Evolutionary conservation across 2,329 filamentous ascomycete genomes (phyloP), one percentile per base, ranked within the genome.

Genomic region (Colletotrichum eleusines): DNA sequence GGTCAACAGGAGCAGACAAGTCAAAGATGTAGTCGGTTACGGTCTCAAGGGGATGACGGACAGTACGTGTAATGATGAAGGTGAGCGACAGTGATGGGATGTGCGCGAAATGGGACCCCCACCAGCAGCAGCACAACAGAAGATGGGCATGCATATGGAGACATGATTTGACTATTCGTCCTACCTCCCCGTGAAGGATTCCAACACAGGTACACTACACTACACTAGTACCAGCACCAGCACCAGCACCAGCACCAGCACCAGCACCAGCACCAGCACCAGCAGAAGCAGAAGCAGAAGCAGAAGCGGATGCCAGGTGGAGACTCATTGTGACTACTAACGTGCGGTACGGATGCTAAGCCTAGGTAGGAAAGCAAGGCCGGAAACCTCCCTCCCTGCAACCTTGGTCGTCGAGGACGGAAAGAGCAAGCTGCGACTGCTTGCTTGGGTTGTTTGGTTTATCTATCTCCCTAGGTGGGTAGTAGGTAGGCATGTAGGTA

Each of bases 61-160:
- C 48, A n/a, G 63, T 58, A 61, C 40, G 57, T 70, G 63, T 67
- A 58, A 67, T 70, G 58, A 63, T 54, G 44, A 63, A 31, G 23
- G 28, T 58, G 38, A 3, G 28, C 38, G 31, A 44, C 26, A 60
- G 16, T n/a, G 18, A n/a, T 46, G 48, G 53, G 51, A 42, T 53
- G 69, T 51, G 46, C 33, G 57, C 55, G 55, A 33, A 61, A 61
- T 50, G 33, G 67, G 53, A 63, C 23, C 31, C 53, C 23, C 44
- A 26, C 59, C 59, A 71, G 58, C 40, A 58, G 50, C 58, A n/a
- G n/a, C n/a, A n/a, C n/a, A n/a, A 23, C 31, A 33, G 65, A 31
- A 58, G 50, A 62, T 28, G 31, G 42, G 42, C 65, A 63, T 63
- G 64, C 65, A 54, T 53, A 59, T 33, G 23, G 48, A 20, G 55